Base-by-base conservation (phyloP, 768 basidiomycete genomes). In the Daedaleopsis nitida region DNA sequence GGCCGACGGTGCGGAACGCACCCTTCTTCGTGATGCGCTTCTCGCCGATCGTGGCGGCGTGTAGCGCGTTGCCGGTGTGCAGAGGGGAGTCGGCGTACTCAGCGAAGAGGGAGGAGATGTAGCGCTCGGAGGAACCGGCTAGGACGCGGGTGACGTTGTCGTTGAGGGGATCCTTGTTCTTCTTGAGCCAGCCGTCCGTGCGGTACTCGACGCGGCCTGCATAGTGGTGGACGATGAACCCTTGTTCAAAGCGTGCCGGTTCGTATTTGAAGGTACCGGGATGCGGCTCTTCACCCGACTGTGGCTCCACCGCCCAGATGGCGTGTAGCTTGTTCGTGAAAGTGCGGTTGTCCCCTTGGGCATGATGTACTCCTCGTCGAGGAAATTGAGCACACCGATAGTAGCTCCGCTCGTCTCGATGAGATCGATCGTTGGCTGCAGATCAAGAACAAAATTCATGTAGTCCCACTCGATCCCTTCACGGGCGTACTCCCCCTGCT, bases 311-410 rank as follows among this genome's bases (percentile, higher is more conserved):
- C 27, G 75, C 78, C 95, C 95, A 98, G 60, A 93, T 78, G 13
- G 83, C 79, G 67, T 94, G 83, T 2, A 98, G 83, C 74, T 98
- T 98, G 76, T 93, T 86, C 35, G 94, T 94, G 77, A 99, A 98
- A 0, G 96, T 98, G 45, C 86, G 76, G 73, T 99, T 13, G 91
- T 93, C 4, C 96, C 96, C 72, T 94, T 94, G n/a, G 96, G 97
- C 96, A 98, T 99, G 74, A 99, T 98, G 72, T 96, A 98, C 65
- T 98, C 96, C 72, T 98, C 97, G 72, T 99, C 97, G 38, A 99
- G 77, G 68, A 91, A 89, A 63, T 94, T 92, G 48, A 99, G 82
- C 61, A 98, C 89, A 55, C 97, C 97, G 64, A 98, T 94, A 0
- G 79, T 78, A 19, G 76, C 79, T 14, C 84, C 81, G 52, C 82